Conservation (phyloP, 2,329 filamentous ascomycete genomes). For the Phialophora verrucosa region DNA sequence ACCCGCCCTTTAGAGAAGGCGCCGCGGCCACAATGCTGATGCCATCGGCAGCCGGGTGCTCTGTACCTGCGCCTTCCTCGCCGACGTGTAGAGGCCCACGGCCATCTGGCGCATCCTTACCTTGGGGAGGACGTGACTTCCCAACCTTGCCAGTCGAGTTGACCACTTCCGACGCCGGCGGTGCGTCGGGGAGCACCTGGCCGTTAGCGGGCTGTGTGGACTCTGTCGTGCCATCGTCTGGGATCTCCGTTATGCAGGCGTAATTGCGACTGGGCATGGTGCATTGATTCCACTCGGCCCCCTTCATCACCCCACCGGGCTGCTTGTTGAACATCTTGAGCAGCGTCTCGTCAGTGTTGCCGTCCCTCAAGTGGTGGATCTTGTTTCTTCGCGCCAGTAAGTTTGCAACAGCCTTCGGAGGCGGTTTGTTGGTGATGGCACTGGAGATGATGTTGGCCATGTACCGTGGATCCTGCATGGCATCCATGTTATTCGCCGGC, state of each 20-base stretch:
- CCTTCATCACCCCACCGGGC: constrained; percentile 65
- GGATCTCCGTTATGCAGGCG: constrained; percentile 65
- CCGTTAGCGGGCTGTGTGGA: constrained; percentile 26
- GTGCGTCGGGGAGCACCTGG: constrained; percentile 24
- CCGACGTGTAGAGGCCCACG: constrained; percentile 75
- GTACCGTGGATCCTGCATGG: constrained; percentile 65
- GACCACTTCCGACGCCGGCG: not conserved
- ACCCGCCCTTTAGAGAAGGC: constrained; percentile 48
- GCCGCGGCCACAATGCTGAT: constrained; percentile 45
- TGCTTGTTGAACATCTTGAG: constrained; percentile 67
- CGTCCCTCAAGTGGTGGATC: constrained; percentile 65
- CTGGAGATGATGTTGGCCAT: constrained; percentile 69
- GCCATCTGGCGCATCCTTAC: constrained; percentile 59
- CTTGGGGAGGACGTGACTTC: constrained; percentile 30
- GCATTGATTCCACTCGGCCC: constrained; percentile 75
- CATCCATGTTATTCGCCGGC: constrained; percentile 61
- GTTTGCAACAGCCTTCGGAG: constrained; percentile 69
- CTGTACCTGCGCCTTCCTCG: constrained; percentile 77
- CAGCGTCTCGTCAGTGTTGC: constrained; percentile 68
- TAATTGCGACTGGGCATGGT: constrained; percentile 78
- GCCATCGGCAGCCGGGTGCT: constrained; percentile 71
- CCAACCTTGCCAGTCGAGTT: constrained; percentile 34
- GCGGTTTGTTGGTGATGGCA: constrained; percentile 72
- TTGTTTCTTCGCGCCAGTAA: constrained; percentile 67
- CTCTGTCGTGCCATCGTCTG: constrained; percentile 35